Evolutionary conservation across 805 yeast species (phyloP).

Genomic region (Ogataea chonburiensis): DNA sequence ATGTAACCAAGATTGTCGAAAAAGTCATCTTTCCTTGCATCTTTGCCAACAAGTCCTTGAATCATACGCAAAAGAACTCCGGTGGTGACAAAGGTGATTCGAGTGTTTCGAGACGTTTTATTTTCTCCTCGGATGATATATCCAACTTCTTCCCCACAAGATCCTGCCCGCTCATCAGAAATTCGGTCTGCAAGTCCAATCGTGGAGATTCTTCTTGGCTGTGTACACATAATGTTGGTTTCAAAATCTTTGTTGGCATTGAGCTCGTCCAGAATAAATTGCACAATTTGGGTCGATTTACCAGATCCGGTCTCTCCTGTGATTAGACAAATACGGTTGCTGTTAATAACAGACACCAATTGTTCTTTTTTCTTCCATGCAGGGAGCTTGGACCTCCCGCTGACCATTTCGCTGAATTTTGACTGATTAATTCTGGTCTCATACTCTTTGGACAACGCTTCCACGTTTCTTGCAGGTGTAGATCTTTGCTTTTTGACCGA

Average conservation of each 20-base stretch:
- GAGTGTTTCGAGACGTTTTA: conserved; percentile 57
- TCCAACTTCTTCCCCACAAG: conserved; percentile 77
- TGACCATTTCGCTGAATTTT: conserved; percentile 38
- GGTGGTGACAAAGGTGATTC: conserved; percentile 86
- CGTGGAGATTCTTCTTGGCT: conserved; percentile 94
- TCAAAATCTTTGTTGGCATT: conserved; percentile 46
- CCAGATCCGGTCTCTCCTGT: conserved; percentile 99
- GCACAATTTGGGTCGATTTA: conserved; percentile 92
- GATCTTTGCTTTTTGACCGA: conserved; percentile 9
- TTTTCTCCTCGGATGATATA: conserved; percentile 90
- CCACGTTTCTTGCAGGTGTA: conserved; percentile 33
- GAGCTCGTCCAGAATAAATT: conserved; percentile 75
- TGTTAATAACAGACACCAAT: conserved; percentile 53
- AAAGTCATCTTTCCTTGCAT: conserved; percentile 32
- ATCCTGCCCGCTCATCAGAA: conserved; percentile 70
- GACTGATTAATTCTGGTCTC: conserved; percentile 30
- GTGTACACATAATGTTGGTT: conserved; percentile 78
- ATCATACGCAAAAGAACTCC: conserved; percentile 88
- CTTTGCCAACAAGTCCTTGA: conserved; percentile 46
- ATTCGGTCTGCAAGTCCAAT: conserved; percentile 93
- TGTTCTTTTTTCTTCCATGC: conserved; percentile 73
- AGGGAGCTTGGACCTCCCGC: conserved; percentile 60
- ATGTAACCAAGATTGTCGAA: conserved; percentile 63
- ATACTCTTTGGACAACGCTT: conserved; percentile 37
- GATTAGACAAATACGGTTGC: conserved; percentile 66